Conservation (phyloP, 1,284 basidiomycete species). For the Rhodotorula sp. region DNA sequence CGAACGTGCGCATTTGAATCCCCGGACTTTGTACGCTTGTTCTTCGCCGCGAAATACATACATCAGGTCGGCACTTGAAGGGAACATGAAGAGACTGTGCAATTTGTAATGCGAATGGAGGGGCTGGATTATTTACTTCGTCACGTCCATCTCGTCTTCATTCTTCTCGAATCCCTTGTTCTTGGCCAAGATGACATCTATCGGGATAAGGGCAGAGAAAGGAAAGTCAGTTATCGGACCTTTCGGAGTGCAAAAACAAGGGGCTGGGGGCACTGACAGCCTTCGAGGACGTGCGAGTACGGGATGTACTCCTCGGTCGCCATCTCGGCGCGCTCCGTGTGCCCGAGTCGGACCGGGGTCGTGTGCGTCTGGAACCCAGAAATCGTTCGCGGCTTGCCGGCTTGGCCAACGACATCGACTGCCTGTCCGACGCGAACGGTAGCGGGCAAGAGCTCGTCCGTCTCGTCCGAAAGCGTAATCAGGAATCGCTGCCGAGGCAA, state of each 20-base stretch:
- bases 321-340: constrained; percentile 88
- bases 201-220: constrained; percentile 31
- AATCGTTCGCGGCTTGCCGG: constrained; percentile 85
- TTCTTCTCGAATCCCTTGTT: constrained; percentile 52
- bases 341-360: constrained; percentile 90
- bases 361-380: constrained; percentile 96
- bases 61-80: too few species aligned
- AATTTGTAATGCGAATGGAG: not conserved
- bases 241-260: not conserved
- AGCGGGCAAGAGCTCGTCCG: constrained; percentile 71
- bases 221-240: not conserved
- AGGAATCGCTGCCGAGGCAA: constrained; percentile 66
- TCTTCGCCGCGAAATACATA: too few species aligned
- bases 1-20: too few species aligned
- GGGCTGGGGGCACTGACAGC: constrained; percentile 51
- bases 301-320: constrained; percentile 96
- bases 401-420: constrained; percentile 85
- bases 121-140: constrained; percentile 13
- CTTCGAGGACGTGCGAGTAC: constrained; percentile 82
- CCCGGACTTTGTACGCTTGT: too few species aligned
- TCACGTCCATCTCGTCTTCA: constrained; percentile 32
- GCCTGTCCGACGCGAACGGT: constrained; percentile 92
- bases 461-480: constrained; percentile 91
- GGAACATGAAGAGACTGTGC: not conserved
- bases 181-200: constrained; percentile 48